Evolutionary conservation across 805 yeast genomes (phyloP), one percentile per base, ranked within the genome.

Genomic region (Ogataea pignaliae): DNA sequence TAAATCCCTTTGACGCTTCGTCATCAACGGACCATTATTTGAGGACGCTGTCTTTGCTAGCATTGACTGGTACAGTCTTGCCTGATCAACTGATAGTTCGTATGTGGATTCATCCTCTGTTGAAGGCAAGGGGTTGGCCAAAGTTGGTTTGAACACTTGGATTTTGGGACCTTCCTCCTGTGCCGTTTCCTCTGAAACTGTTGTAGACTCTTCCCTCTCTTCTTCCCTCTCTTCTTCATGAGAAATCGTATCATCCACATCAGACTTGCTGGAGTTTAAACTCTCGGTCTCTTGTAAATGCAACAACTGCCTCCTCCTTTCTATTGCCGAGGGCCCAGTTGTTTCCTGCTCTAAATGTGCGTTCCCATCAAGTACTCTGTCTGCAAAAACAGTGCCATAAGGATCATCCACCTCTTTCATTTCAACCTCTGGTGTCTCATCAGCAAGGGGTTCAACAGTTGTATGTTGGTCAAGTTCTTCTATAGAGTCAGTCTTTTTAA

Each of bases 81-180:
- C 83, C 47, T 81, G 83, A 3, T 71, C 71, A 5, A 75, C 64
- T 1, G 76, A 68, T 53, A 80, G 56, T 21, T 76, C 79, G 41
- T 70, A 72, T 0, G 61, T 65, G 0, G 67, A 69, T 7, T 69
- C 73, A 11, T 67, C 69, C 4, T 47, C 35, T 49, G 40, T 34
- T 6, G n/a, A 10, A 13, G 34, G 45, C 3, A 50, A 31, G 9
- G 56, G 52, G 5, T 38, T 39, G 3, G 39, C 31, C 10, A 39
- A 18, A 18, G 42, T 18, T 3, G 56, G 52, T 26, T 47, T 53
- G 44, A 39, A 55, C 5, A 55, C 57, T 36, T 54, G 50, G 6
- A 53, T 51, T n/a, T 39, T 39, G 5, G 36, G 18, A 11, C 9
- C 16, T 13, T 30, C n/a, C 14, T 3, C 26, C 26, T 11, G 30